phyloP scores from a whole-genome alignment of 768 basidiomycete species.

The Crepidotus variabilis region DNA sequence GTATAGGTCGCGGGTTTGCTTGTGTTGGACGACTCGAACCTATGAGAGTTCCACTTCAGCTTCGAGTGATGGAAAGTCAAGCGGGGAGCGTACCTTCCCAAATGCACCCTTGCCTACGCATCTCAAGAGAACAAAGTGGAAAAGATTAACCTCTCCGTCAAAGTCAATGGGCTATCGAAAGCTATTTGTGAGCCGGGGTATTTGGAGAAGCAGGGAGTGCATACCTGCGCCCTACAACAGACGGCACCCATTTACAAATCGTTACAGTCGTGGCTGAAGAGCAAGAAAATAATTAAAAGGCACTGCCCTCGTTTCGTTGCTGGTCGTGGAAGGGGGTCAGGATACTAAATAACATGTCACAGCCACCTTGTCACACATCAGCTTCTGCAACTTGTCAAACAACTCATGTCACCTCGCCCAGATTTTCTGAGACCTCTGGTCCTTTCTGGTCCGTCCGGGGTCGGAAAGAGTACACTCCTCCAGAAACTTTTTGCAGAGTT shows the following conservation, averaged over 20 bases:
- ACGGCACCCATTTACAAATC: conserved; percentile 67
- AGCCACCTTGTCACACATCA: conserved; percentile 8
- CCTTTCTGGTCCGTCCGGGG: conserved; percentile 88
- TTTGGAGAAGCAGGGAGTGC: conserved; percentile 13
- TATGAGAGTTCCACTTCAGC: conserved; percentile 27
- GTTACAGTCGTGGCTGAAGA: conserved; percentile 23
- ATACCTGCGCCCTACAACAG: conserved; percentile 79
- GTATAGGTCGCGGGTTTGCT: conserved; percentile 93
- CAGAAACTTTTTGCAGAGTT: conserved; percentile 73
- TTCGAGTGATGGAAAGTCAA: conserved; percentile 8
- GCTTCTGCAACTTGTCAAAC: not conserved
- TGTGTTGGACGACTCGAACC: conserved; percentile 99
- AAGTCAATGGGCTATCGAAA: conserved; percentile 82
- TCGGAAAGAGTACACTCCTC: conserved; percentile 92
- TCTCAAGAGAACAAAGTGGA: conserved; percentile 91
- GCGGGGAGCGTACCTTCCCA: conserved; percentile 72
- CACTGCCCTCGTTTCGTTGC: conserved; percentile 6
- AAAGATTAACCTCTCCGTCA: conserved; percentile 92
- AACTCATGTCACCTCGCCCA: conserved; percentile 4
- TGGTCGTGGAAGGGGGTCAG: conserved; percentile 1
- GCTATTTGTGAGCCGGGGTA: not conserved
- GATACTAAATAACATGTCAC: conserved; percentile 4
- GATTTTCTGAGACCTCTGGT: conserved; percentile 71
- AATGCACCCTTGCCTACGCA: conserved; percentile 99
- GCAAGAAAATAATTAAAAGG: conserved; percentile 1